phyloP scores from a whole-genome alignment of 208 protist genomes.

The Trypanosoma rangeli region DNA sequence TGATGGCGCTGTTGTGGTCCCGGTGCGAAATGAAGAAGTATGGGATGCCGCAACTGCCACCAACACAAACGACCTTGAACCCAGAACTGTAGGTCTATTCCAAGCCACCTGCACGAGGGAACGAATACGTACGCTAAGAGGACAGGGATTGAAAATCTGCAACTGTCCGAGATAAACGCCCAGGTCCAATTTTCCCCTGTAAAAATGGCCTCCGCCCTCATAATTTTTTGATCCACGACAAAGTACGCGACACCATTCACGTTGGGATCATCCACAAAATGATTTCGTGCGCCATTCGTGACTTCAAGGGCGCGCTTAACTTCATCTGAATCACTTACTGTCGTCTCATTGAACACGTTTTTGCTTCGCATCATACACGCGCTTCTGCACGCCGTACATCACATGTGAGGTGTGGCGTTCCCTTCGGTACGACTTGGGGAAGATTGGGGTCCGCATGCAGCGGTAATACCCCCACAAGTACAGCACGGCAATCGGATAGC shows the following conservation, averaged over 20 bases:
- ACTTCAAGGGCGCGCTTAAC: constrained; percentile 79
- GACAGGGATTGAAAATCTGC: constrained; percentile 71
- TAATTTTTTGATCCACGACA: constrained; percentile 84
- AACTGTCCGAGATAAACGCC: constrained; percentile 87
- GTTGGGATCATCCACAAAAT: constrained; percentile 86
- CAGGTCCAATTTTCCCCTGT: constrained; percentile 89
- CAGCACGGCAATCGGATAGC: constrained; percentile 70
- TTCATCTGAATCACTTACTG: constrained; percentile 64
- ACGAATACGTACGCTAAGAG: constrained; percentile 73
- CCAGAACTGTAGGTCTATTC: constrained; percentile 67
- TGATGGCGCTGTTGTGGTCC: constrained; percentile 80
- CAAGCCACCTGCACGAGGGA: constrained; percentile 67
- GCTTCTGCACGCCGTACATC: constrained; percentile 85
- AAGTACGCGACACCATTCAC: constrained; percentile 67
- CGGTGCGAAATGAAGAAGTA: constrained; percentile 85
- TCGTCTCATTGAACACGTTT: constrained; percentile 56
- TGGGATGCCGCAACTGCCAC: constrained; percentile 79
- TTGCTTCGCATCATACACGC: constrained; percentile 61
- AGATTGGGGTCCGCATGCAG: constrained; percentile 62
- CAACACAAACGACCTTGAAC: constrained; percentile 62
- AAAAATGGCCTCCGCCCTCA: constrained; percentile 83
- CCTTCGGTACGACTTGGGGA: constrained; percentile 67
- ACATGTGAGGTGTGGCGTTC: constrained; percentile 74
- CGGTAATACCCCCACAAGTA: constrained; percentile 80
- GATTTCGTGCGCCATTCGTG: constrained; percentile 49